Percentiles rank a stretch among this genome's conserved stretches.
phyloP scores from a whole-genome alignment of 345 rosid genomes.

The Eucalyptus fibrosa region DNA sequence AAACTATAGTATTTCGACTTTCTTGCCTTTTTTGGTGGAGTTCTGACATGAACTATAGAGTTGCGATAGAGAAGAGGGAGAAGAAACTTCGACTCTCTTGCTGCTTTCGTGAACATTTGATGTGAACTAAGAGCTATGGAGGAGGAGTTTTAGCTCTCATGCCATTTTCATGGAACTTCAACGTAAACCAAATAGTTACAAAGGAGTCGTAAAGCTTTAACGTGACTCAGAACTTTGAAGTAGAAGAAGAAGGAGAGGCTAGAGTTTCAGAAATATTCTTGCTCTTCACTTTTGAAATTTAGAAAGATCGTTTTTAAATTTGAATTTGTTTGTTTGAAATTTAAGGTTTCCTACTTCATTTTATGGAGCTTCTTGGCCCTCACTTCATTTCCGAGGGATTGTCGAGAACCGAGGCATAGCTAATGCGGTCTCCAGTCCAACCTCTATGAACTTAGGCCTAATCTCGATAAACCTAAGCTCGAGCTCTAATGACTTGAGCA shows the following conservation, averaged over 20 bases:
- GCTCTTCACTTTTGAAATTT: not conserved
- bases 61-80: not conserved
- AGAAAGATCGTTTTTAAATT: too few relatives aligned
- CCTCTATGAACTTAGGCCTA: not conserved
- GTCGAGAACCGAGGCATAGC: not conserved
- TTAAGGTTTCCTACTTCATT: not conserved
- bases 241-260: not conserved
- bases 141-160: not conserved
- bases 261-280: not conserved
- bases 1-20: not conserved
- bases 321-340: too few relatives aligned
- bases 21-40: not conserved
- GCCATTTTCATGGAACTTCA: not conserved
- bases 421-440: rapidly evolving
- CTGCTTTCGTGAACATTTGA: not conserved
- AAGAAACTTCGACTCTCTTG: not conserved
- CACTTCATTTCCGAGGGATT: not conserved
- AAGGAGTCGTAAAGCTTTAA: not conserved
- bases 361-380: not conserved
- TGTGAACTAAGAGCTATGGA: not conserved
- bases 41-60: not conserved
- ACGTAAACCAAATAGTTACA: not conserved
- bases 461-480: not conserved
- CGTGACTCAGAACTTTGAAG: not conserved
- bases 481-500: not conserved